A percentile compares a stretch with the other conserved stretches of the same genome.
Evolutionary conservation across 139 green algal species (phyloP).

Genomic region (Chlorella vulgaris): DNA sequence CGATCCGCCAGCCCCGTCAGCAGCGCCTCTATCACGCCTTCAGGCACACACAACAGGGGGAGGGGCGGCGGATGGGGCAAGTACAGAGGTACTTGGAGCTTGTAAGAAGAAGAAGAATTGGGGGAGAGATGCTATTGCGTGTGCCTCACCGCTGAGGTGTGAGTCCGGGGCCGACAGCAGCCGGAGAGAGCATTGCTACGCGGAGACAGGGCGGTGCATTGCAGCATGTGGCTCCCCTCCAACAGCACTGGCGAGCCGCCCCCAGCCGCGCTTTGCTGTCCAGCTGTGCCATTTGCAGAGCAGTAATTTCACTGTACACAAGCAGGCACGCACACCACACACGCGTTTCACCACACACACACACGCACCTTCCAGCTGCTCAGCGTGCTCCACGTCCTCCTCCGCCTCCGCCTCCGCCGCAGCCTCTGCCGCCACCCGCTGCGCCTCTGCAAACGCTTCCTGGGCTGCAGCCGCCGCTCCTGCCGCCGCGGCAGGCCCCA

Average conservation of each 20-base stretch:
- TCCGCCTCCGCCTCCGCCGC: slow-evolving; percentile 67
- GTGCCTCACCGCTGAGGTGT: too few species aligned
- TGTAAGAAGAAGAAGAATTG: too few species aligned
- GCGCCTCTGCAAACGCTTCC: background rate
- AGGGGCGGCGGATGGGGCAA: background rate
- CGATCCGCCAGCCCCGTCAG: slow-evolving; percentile 79
- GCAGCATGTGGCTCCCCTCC: too few species aligned
- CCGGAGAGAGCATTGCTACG: too few species aligned
- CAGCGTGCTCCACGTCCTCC: slow-evolving; percentile 61
- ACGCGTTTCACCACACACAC: too few species aligned
- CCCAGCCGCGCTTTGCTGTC: too few species aligned
- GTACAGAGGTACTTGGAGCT: background rate
- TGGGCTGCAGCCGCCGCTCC: background rate
- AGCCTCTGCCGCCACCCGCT: background rate
- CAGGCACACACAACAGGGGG: background rate
- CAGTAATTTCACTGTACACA: too few species aligned
- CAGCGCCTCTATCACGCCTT: slow-evolving; percentile 54
- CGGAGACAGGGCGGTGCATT: too few species aligned
- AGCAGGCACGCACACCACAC: background rate
- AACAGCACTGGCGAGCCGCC: too few species aligned
- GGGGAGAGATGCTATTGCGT: too few species aligned
- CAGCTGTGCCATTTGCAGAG: too few species aligned
- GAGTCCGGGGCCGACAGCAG: too few species aligned
- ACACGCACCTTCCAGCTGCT: slow-evolving; percentile 41
- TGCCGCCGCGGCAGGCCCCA: background rate